Conservation (phyloP, 257 asterid genomes). For the Leptodermis oblonga region DNA sequence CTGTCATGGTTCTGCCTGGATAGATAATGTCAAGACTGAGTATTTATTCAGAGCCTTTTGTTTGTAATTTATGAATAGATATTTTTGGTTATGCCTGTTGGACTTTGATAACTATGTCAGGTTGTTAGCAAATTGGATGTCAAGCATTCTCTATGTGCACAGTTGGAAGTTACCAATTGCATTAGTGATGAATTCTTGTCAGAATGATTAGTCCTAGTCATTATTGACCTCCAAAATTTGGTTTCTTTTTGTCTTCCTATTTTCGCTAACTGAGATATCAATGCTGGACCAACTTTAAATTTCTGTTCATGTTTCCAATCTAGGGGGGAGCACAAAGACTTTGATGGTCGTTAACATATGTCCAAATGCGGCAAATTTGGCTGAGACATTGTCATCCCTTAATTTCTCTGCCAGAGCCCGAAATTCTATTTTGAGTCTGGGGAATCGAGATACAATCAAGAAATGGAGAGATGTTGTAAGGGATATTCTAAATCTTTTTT, state of each 20-base stretch:
- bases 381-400: conserved; percentile 86
- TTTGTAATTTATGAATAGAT: background rate
- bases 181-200: background rate
- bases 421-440: conserved; percentile 79
- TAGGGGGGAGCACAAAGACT: conserved; percentile 93
- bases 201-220: too few relatives aligned
- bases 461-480: conserved; percentile 98
- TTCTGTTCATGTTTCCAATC: conserved; percentile 26
- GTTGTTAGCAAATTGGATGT: background rate
- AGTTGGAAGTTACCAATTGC: background rate
- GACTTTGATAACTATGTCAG: background rate
- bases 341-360: conserved; percentile 78
- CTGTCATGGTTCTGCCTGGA: background rate
- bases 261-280: conserved; percentile 4
- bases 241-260: background rate
- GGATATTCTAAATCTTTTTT: conserved; percentile 18
- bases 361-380: conserved; percentile 63
- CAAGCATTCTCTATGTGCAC: background rate
- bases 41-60: background rate
- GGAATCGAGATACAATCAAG: conserved; percentile 88
- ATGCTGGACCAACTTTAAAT: conserved; percentile 4
- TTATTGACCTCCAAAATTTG: background rate
- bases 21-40: background rate
- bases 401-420: conserved; percentile 92
- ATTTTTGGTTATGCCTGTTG: background rate